A percentile compares a stretch with the other conserved stretches of the same genome.
Conservation (phyloP, 2,329 filamentous ascomycete species). For the Aureobasidium musti region DNA sequence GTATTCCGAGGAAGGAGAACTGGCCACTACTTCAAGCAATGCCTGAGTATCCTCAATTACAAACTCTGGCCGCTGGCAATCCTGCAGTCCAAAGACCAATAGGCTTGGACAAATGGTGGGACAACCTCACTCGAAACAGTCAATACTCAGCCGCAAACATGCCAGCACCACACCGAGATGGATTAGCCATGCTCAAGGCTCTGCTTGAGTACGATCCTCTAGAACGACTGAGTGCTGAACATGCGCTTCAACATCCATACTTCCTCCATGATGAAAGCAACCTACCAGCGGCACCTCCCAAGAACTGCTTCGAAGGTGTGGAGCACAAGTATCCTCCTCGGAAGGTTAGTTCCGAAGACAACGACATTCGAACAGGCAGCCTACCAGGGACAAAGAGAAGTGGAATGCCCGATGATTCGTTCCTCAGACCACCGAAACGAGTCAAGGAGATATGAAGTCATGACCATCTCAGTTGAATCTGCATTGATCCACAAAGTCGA, state of each 20-base stretch:
- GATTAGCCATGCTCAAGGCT: constrained; percentile 73
- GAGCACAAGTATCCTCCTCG: constrained; percentile 87
- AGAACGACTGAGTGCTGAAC: constrained; percentile 80
- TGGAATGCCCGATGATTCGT: constrained; percentile 76
- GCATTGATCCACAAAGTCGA: not conserved
- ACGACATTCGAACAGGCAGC: constrained; percentile 89
- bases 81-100: constrained; percentile 55
- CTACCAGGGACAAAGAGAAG: constrained; percentile 88
- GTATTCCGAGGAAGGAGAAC: constrained; percentile 80
- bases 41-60: constrained; percentile 68
- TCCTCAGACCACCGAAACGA: constrained; percentile 61
- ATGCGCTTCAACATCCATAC: constrained; percentile 88
- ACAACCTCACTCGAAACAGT: constrained; percentile 51
- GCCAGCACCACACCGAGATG: constrained; percentile 61
- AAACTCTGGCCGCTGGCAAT: constrained; percentile 47
- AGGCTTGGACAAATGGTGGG: constrained; percentile 68
- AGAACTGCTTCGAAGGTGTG: constrained; percentile 88
- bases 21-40: constrained; percentile 85
- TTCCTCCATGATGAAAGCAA: constrained; percentile 57
- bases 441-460: constrained; percentile 50
- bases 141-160: constrained; percentile 45
- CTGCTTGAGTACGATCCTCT: constrained; percentile 92
- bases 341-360: constrained; percentile 90
- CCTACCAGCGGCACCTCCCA: constrained; percentile 50
- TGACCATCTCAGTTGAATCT: not conserved